Evolutionary conservation across 169 alveolate species (phyloP).

Genomic region (Theileria luwenshuni): DNA sequence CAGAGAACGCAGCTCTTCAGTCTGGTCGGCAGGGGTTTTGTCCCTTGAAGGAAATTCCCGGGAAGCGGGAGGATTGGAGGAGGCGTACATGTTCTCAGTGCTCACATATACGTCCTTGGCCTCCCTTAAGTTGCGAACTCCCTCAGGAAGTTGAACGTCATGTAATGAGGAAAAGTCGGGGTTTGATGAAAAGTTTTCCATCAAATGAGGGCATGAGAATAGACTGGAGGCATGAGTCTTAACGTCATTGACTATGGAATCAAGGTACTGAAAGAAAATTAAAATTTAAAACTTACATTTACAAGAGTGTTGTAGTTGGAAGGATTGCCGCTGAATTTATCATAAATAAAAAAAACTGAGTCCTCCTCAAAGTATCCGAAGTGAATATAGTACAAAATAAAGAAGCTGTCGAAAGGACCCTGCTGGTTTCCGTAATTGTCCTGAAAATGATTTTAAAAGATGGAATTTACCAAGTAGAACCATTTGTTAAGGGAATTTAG

Average conservation of each 20-base stretch:
- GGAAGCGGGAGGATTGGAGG: neutral
- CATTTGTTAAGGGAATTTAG: constrained; percentile 36
- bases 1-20: neutral
- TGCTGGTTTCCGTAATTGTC: constrained; percentile 27
- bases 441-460: constrained; percentile 6
- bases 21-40: neutral
- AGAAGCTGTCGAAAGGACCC: constrained; percentile 55
- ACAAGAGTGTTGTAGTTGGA: constrained; percentile 28
- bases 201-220: constrained; percentile 51
- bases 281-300: constrained; percentile 22
- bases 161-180: neutral
- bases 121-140: neutral
- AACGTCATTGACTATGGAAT: constrained; percentile 36
- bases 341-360: constrained; percentile 30
- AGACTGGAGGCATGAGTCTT: constrained; percentile 14
- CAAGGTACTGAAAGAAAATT: constrained; percentile 35
- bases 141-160: constrained; percentile 11
- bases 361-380: constrained; percentile 47
- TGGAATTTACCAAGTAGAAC: constrained; percentile 53
- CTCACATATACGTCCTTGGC: neutral
- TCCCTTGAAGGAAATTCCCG: neutral
- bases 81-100: neutral
- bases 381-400: constrained; percentile 43
- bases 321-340: constrained; percentile 15
- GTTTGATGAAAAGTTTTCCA: constrained; percentile 22